These are phyloP conservation scores for Euphorbia lathyris DNA, from an alignment of 345 rosid genomes.

Conservation along the genomic window DNA sequence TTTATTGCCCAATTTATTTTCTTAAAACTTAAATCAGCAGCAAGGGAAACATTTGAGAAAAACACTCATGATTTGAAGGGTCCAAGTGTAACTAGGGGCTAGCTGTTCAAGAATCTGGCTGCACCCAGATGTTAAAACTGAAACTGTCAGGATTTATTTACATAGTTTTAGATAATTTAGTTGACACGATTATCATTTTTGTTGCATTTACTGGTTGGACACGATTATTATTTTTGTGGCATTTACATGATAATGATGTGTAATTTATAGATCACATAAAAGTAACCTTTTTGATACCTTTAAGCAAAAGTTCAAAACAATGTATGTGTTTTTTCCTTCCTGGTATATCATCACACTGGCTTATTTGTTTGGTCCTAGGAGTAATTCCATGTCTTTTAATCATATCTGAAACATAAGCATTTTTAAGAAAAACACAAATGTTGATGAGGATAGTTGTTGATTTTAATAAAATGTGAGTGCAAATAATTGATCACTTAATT, in stretches of 20 bases:
- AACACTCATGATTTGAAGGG: not conserved
- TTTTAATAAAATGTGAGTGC: not conserved
- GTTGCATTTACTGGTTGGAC: no score
- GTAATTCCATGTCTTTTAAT: not conserved
- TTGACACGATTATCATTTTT: no score
- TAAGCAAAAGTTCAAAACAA: no score
- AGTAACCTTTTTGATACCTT: no score
- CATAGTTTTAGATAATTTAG: no score
- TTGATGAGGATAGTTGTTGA: not conserved
- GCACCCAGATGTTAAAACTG: not conserved
- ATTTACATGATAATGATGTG: no score
- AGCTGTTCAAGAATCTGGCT: not conserved
- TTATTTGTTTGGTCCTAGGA: not conserved
- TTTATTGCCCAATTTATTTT: constrained; percentile 7
- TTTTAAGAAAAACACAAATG: constrained; percentile 2
- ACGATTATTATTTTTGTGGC: no score
- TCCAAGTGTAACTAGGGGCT: no score
- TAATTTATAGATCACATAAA: no score
- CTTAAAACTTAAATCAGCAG: not conserved
- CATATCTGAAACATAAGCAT: not conserved
- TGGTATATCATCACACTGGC: not conserved
- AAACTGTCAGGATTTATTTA: no score
- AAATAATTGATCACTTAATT: not conserved
- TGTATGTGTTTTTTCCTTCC: not conserved
- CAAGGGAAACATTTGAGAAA: not conserved